Base-by-base conservation (phyloP, 176 grass and related monocot species). In the Elaeis guineensis region DNA sequence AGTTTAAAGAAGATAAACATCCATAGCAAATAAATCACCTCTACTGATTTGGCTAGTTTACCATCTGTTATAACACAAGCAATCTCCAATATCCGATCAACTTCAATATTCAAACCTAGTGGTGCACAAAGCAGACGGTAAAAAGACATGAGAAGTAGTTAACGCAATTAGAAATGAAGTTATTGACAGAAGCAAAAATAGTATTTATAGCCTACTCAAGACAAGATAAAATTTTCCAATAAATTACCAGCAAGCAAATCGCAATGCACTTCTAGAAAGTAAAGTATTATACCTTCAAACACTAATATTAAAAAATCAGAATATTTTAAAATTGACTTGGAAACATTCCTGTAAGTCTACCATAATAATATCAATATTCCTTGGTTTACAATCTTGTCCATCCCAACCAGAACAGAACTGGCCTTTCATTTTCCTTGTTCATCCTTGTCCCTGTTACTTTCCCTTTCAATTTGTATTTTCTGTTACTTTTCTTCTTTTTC, bases 51-150 rank as follows among this genome's bases (percentile, higher is more conserved):
- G 57, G 62, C 80, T 80, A 95, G 82, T 79, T 85, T 95, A 57
- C 85, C 90, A 66, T 95, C 81, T 28, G 85, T 95, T 73, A 95
- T 70, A 23, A 95, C 69, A 73, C 90, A 95, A 78, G 90, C 85
- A 55, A 95, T 95, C 81, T 95, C 90, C 83, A 95, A 70, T 66
- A 95, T 89, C 53, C 73, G 79, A 59, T 95, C 90, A 74, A 82
- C 79, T 22, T 79, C 71, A 61, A 83, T 66, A 83, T 89, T 78
- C 81, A 95, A 78, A 82, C 90, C 90, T 95, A 66, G 61, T 79
- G 19, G 22, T 17, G 68, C 28, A 64, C 28, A 55, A 21, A 60
- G 23, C 44, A 30, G 66, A 44, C 69, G 71, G 48, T 61, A 49
- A 51, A 24, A 86, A 61, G 19, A 22, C 51, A 65, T 19, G 18